Conservation (phyloP, 2,329 filamentous ascomycete genomes). For the Microsporum canis region DNA sequence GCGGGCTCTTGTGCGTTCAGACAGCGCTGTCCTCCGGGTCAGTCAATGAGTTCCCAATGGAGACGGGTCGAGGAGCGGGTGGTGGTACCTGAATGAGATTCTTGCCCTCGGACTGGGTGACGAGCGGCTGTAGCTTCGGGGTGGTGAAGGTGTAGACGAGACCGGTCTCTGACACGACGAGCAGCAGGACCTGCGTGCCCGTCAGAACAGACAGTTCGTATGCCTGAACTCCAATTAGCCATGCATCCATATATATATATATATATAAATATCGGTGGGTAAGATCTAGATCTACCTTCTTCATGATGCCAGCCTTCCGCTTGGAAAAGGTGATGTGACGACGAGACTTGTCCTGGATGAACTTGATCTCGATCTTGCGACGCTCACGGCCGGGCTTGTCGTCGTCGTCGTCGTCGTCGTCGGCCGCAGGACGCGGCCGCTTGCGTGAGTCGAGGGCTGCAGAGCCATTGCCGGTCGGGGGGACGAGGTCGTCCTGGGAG, state of each 20-base stretch:
- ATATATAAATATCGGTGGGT: background rate
- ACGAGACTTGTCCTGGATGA: constrained; percentile 99
- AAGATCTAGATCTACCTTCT: constrained; percentile 59
- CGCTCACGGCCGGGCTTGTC: constrained; percentile 96
- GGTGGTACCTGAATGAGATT: constrained; percentile 86
- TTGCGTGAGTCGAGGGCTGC: constrained; percentile 63
- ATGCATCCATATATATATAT: background rate
- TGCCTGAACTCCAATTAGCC: constrained; percentile 47
- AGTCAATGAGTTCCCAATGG: constrained; percentile 13
- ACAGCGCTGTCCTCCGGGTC: constrained; percentile 55
- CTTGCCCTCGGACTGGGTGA: constrained; percentile 98
- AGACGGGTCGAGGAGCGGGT: background rate
- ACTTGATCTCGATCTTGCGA: constrained; percentile 99
- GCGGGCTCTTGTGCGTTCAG: constrained; percentile 89
- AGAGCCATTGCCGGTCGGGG: constrained; percentile 57
- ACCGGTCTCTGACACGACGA: constrained; percentile 94
- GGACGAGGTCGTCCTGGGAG: constrained; percentile 59
- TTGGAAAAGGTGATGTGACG: constrained; percentile 99
- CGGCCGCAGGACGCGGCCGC: constrained; percentile 66
- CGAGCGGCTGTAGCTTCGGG: constrained; percentile 92
- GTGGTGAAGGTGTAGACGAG: constrained; percentile 98
- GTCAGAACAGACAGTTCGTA: constrained; percentile 97
- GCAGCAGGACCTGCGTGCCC: constrained; percentile 88
- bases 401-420: constrained; percentile 92
- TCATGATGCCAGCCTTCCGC: constrained; percentile 99